Conservation (phyloP, 495 filamentous ascomycete species). For the Chaetomidium leptoderma region DNA sequence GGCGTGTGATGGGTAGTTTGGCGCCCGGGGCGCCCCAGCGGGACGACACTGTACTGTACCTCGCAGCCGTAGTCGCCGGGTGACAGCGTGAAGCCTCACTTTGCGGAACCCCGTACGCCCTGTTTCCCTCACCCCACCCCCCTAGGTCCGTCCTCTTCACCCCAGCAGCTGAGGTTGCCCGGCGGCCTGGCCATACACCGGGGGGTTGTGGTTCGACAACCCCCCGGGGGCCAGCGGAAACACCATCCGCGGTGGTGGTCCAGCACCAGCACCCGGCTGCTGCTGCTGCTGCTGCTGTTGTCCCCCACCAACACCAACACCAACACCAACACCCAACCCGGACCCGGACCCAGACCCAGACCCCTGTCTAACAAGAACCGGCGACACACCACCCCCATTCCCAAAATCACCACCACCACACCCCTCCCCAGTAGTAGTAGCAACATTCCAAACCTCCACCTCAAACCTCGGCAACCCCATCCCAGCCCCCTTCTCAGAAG, state of each 20-base stretch:
- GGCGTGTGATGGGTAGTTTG: neutral
- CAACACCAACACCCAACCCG: neutral
- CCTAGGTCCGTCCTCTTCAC: too few relatives aligned
- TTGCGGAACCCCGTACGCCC: neutral
- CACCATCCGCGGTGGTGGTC: neutral
- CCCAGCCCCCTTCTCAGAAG: neutral
- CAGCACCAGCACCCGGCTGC: neutral
- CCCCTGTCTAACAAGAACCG: neutral
- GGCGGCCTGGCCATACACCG: too few relatives aligned
- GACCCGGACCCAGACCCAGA: neutral
- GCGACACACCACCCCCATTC: neutral
- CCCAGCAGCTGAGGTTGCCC: too few relatives aligned
- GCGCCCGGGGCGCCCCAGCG: too few relatives aligned
- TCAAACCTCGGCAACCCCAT: constrained; percentile 32
- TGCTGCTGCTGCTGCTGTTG: too few relatives aligned
- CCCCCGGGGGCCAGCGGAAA: neutral
- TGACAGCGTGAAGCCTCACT: neutral
- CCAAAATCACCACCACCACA: neutral
- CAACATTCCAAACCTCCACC: constrained; percentile 25
- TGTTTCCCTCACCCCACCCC: neutral
- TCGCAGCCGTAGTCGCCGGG: neutral
- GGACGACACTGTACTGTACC: too few relatives aligned
- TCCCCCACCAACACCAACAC: neutral
- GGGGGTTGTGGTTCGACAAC: too few relatives aligned
- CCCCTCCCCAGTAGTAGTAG: neutral